Evolutionary conservation across 768 basidiomycete genomes (phyloP).

Genomic region (Daedaleopsis sinensis): DNA sequence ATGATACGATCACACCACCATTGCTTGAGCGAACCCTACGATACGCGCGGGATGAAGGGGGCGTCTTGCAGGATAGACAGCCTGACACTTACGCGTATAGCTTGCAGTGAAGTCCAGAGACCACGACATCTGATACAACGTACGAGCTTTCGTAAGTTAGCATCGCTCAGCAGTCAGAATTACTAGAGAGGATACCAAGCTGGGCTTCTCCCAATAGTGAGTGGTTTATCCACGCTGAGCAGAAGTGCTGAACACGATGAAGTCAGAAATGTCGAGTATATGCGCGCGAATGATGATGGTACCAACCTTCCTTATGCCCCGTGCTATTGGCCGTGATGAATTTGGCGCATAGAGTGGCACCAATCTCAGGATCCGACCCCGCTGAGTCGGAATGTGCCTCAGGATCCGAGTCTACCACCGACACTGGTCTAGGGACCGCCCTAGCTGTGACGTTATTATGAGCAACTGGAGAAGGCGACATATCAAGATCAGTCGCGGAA

Average conservation of each 20-base stretch:
- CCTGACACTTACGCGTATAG: slow-evolving; percentile 72
- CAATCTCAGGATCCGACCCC: background rate
- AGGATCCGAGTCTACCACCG: background rate
- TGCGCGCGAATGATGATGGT: background rate
- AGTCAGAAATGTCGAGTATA: background rate
- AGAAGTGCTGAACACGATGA: slow-evolving; percentile 51
- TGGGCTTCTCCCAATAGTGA: slow-evolving; percentile 74
- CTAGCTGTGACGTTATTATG: background rate
- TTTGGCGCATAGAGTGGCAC: slow-evolving; percentile 67
- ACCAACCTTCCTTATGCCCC: slow-evolving; percentile 68
- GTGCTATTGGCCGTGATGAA: slow-evolving; percentile 57
- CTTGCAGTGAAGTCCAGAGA: slow-evolving; percentile 77
- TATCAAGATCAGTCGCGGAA: background rate
- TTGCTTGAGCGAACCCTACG: slow-evolving; percentile 66
- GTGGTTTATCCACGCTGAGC: slow-evolving; percentile 62
- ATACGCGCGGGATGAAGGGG: background rate
- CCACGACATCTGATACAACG: slow-evolving; percentile 59
- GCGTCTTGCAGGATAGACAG: background rate
- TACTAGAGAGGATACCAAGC: slow-evolving; percentile 49
- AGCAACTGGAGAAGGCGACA: background rate
- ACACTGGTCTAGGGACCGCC: background rate
- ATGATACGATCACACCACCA: slow-evolving; percentile 77
- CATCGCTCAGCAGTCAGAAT: background rate
- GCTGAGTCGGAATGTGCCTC: background rate
- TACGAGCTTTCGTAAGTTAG: slow-evolving; percentile 47